These are phyloP conservation scores for Claviceps purpurea DNA, from an alignment of 2,329 filamentous ascomycete genomes.

Conservation along the genomic window DNA sequence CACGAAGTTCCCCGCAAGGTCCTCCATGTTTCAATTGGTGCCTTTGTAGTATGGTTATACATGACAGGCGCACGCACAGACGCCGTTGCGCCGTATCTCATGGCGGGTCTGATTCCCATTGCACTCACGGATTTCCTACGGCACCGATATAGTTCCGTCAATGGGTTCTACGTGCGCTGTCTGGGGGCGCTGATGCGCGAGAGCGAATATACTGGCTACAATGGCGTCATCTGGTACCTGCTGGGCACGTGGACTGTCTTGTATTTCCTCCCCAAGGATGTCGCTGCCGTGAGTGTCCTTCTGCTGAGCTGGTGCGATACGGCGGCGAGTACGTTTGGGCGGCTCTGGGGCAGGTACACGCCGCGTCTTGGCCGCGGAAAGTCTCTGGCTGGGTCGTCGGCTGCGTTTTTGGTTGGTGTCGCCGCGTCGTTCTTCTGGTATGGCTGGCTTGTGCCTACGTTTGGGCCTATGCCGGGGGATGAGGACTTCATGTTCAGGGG, in stretches of 20 bases:
- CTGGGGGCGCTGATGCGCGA: slow-evolving; percentile 93
- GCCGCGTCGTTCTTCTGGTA: slow-evolving; percentile 75
- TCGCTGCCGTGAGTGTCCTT: slow-evolving; percentile 78
- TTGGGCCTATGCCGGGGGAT: slow-evolving; percentile 55
- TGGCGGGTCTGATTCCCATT: slow-evolving; percentile 72
- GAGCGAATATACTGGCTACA: slow-evolving; percentile 86
- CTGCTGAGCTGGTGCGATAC: slow-evolving; percentile 97
- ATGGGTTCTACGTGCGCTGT: slow-evolving; percentile 71
- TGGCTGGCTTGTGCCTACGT: slow-evolving; percentile 64
- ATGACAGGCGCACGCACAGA: slow-evolving; percentile 61
- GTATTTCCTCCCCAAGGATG: slow-evolving; percentile 81
- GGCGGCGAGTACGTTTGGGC: slow-evolving; percentile 85
- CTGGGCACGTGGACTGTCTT: slow-evolving; percentile 80
- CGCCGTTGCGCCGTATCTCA: slow-evolving; percentile 71
- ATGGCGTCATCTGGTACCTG: slow-evolving; percentile 94
- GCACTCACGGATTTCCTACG: slow-evolving; percentile 69
- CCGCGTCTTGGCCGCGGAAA: slow-evolving; percentile 75
- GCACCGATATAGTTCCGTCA: slow-evolving; percentile 69
- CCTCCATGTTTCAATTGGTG: slow-evolving; percentile 92
- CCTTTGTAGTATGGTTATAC: slow-evolving; percentile 82
- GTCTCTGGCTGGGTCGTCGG: slow-evolving; percentile 77
- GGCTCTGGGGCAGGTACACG: slow-evolving; percentile 80
- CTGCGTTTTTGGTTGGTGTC: slow-evolving; percentile 74
- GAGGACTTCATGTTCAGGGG: slow-evolving; percentile 68
- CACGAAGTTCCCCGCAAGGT: slow-evolving; percentile 93